Evolutionary conservation across 129 eudicot genomes (phyloP), one percentile per base, ranked within the genome.

Genomic region (Lactuca saligna): DNA sequence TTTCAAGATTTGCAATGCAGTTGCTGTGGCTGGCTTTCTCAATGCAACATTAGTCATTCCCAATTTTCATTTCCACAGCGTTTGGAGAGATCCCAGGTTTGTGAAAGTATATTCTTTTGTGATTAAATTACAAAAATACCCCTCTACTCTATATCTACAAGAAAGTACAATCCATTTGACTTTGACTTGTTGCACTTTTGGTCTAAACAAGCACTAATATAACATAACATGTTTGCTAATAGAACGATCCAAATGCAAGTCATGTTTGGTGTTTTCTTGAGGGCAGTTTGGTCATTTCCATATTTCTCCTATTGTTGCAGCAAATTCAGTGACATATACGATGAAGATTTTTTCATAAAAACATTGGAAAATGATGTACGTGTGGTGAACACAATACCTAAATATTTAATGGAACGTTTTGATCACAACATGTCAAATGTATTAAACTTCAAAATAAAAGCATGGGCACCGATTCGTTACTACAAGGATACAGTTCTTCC

Each of bases 21-120:
- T 93, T 79, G 97, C 99, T 72, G 99, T 93, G 74, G 99, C 99
- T 13, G 97, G 95, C n/a, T 93, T 86, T 86, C 97, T 93, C 57
- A 93, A 93, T 80, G 99, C 99, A 63, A 93, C 99, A 35, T 87
- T 93, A 34, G 85, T 93, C 41, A 87, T 93, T 79, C 99, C 99
- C 14, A 82, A 93, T 82, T 89, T 93, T 78, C 99, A 90, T 77
- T 93, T 74, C 66, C 99, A 93, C 77, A 93, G 99, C 84, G 85
- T 93, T 31, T 93, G 99, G 99, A 89, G 95, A 73, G 99, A 93
- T 78, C 97, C 95, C 54, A 93, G 99, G 99, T 93, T 64, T 57
- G 87, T 77, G 35, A 15, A 54, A 66, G 39, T 31, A 48, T 15
- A 58, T 53, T 57, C 58, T 34, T 1, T 42, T 6, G 13, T 42